These are phyloP conservation scores for Saccharum officinarum DNA, from an alignment of 176 grass and related monocot genomes.

Conservation along the genomic window DNA sequence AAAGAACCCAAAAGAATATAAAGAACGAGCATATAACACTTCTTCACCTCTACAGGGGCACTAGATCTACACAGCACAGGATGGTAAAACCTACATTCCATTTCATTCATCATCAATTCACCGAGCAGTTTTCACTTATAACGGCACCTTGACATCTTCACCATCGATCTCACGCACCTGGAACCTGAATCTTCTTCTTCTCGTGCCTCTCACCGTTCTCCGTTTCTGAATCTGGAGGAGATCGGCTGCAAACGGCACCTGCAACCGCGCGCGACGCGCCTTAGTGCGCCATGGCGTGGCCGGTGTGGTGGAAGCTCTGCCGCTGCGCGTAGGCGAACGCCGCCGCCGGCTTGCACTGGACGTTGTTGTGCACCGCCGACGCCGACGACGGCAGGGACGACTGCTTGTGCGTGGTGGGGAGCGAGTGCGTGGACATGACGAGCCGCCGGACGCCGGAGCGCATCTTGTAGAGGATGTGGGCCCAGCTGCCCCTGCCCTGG, in stretches of 20 bases:
- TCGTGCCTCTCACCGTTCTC: not conserved
- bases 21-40: conserved; percentile 31
- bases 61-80: conserved; percentile 42
- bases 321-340: conserved; percentile 52
- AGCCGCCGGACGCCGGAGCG: conserved; percentile 65
- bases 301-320: conserved; percentile 64
- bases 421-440: conserved; percentile 37
- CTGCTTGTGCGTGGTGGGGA: conserved; percentile 65
- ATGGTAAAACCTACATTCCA: conserved; percentile 21
- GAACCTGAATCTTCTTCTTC: not conserved
- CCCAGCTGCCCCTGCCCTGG: conserved; percentile 63
- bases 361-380: conserved; percentile 25
- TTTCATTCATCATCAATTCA: conserved; percentile 18
- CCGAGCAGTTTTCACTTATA: conserved; percentile 9
- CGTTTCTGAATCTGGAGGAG: not conserved
- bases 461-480: conserved; percentile 76
- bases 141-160: not conserved
- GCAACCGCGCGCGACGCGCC: not conserved
- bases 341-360: conserved; percentile 48
- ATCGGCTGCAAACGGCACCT: not conserved
- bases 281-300: conserved; percentile 35
- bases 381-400: conserved; percentile 50
- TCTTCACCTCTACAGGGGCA: conserved; percentile 25
- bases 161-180: conserved; percentile 16
- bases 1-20: conserved; percentile 51